These are phyloP conservation scores for Macrotyloma uniflorum DNA, from an alignment of 306 rosid species.

Conservation along the genomic window DNA sequence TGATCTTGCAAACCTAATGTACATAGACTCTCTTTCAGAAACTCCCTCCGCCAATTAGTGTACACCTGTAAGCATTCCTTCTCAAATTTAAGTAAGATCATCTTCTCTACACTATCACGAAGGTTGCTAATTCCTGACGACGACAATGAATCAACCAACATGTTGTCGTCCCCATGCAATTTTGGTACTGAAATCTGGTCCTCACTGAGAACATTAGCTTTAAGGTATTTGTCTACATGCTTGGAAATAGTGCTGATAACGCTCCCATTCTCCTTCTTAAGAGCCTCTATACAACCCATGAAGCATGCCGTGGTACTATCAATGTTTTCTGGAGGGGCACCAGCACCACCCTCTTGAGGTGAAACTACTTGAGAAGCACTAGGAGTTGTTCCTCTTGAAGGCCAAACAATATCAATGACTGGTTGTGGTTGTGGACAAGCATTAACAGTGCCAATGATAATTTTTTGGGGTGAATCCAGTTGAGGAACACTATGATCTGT, in stretches of 20 bases:
- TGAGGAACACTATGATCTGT: neutral
- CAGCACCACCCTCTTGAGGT: neutral
- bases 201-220: neutral
- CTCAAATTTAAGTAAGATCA: constrained; percentile 62
- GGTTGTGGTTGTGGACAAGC: neutral
- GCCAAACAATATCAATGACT: neutral
- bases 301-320: neutral
- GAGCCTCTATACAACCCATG: neutral
- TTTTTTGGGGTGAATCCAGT: neutral
- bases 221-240: neutral
- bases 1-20: constrained; percentile 46
- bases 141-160: constrained; percentile 69
- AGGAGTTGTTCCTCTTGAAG: neutral
- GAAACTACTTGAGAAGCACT: neutral
- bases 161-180: constrained; percentile 37
- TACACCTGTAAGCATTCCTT: constrained; percentile 69
- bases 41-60: constrained; percentile 65
- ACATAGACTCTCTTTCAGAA: constrained; percentile 61
- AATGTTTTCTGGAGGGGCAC: neutral
- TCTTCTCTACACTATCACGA: constrained; percentile 61
- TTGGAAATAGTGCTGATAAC: neutral
- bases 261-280: neutral
- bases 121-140: constrained; percentile 57
- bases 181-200: neutral
- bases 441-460: neutral